Conservation (phyloP, 352 stramenopile species). For the Globisporangium sylvaticum region DNA sequence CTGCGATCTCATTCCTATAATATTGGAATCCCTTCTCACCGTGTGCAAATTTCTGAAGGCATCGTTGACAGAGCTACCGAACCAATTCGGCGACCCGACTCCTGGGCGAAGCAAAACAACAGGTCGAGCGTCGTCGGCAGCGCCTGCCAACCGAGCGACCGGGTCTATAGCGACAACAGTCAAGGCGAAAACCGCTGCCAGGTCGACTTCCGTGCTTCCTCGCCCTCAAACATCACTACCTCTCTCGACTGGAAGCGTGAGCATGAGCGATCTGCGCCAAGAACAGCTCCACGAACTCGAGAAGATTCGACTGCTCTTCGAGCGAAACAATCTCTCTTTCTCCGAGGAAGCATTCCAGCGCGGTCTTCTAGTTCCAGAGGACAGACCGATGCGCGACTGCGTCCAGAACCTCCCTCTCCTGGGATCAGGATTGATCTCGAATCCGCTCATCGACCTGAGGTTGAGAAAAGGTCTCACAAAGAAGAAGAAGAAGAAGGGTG, state of each 20-base stretch:
- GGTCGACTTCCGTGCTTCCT: slow-evolving; percentile 5
- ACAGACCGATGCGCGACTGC: slow-evolving; percentile 43
- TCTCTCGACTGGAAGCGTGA: slow-evolving; percentile 17
- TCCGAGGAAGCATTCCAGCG: slow-evolving; percentile 37
- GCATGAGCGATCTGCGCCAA: slow-evolving; percentile 54
- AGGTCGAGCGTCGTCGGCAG: background rate
- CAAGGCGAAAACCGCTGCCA: background rate
- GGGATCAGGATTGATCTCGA: slow-evolving; percentile 36
- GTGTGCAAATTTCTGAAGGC: slow-evolving; percentile 1
- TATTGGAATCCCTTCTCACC: background rate
- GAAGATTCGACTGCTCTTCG: slow-evolving; percentile 58
- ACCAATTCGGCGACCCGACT: background rate
- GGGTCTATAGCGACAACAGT: background rate
- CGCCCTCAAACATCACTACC: background rate
- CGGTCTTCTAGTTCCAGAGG: slow-evolving; percentile 57
- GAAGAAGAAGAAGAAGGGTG: slow-evolving; percentile 35
- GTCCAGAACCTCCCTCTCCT: slow-evolving; percentile 48
- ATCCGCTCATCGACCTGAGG: slow-evolving; percentile 36
- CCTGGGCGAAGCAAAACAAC: background rate
- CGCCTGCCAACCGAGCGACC: background rate
- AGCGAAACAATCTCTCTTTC: slow-evolving; percentile 46
- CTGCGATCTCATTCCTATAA: background rate
- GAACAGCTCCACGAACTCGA: slow-evolving; percentile 59
- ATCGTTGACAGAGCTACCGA: background rate
- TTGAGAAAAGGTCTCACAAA: slow-evolving; percentile 35